Percentiles rank a stretch among this genome's conserved stretches.
These are phyloP conservation scores for Entophlyctis helioformis DNA, from an alignment of 192 early-diverging fungal species.

Conservation along the genomic window DNA sequence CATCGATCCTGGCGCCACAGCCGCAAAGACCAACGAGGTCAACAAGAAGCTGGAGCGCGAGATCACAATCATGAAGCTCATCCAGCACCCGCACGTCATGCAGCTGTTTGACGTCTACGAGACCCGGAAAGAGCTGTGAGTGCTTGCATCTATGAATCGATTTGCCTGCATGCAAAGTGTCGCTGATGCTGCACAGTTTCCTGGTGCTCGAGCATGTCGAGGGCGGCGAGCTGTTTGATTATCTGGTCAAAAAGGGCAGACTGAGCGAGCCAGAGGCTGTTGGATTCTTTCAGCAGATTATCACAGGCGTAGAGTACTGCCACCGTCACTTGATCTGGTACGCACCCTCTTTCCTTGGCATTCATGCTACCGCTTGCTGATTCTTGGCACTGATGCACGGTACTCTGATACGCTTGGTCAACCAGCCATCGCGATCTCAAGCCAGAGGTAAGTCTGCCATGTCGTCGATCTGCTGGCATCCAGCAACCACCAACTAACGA, in stretches of 20 bases:
- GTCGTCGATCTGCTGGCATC: no score
- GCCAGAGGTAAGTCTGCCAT: slow-evolving; percentile 23
- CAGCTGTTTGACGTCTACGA: slow-evolving; percentile 50
- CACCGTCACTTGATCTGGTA: slow-evolving; percentile 87
- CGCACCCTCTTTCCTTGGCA: no score
- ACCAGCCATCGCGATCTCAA: slow-evolving; percentile 46
- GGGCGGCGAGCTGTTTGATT: slow-evolving; percentile 64
- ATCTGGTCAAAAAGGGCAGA: slow-evolving; percentile 46
- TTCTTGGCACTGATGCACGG: no score
- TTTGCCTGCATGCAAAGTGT: no score
- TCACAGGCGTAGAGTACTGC: slow-evolving; percentile 88
- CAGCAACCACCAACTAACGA: no score
- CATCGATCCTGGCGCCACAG: not conserved
- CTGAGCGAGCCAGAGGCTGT: slow-evolving; percentile 77
- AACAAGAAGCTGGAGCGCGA: slow-evolving; percentile 44
- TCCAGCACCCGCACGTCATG: slow-evolving; percentile 42
- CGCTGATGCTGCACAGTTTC: slow-evolving; percentile 21
- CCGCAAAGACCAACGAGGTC: slow-evolving; percentile 4
- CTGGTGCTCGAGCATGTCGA: slow-evolving; percentile 57
- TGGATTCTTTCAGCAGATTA: slow-evolving; percentile 92
- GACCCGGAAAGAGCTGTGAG: slow-evolving; percentile 35
- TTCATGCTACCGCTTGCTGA: no score
- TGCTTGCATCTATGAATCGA: not conserved
- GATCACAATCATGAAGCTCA: slow-evolving; percentile 51
- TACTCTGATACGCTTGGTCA: not conserved